Percentiles rank a stretch among this genome's conserved stretches.
phyloP scores from a whole-genome alignment of 2,329 filamentous ascomycete species.

The Apiospora rasikravindrae region DNA sequence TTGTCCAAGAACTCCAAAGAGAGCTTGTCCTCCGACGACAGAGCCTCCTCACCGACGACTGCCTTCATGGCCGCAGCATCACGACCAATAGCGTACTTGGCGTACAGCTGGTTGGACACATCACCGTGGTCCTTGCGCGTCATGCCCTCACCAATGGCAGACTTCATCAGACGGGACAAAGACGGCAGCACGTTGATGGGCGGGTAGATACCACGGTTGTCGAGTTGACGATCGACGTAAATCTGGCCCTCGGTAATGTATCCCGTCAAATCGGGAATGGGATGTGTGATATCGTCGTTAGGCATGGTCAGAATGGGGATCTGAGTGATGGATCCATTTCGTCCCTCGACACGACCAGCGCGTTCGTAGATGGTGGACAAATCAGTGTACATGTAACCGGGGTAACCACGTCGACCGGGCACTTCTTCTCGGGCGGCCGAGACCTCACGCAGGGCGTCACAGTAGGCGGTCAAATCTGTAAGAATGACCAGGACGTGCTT shows the following conservation, averaged over 20 bases:
- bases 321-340: constrained; percentile 98
- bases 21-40: constrained; percentile 95
- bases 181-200: constrained; percentile 99
- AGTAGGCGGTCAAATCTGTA: constrained; percentile 97
- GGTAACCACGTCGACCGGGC: constrained; percentile 97
- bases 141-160: constrained; percentile 96
- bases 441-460: constrained; percentile 97
- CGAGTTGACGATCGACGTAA: constrained; percentile 89
- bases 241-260: constrained; percentile 99
- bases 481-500: constrained; percentile 99
- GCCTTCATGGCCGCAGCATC: constrained; percentile 99
- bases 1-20: constrained; percentile 98
- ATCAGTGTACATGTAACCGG: constrained; percentile 99
- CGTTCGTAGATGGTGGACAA: constrained; percentile 99
- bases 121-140: constrained; percentile 97
- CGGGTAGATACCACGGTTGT: constrained; percentile 98
- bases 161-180: constrained; percentile 99
- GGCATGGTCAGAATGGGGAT: constrained; percentile 99
- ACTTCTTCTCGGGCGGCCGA: constrained; percentile 98
- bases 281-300: constrained; percentile 99
- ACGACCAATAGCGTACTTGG: constrained; percentile 98
- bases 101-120: constrained; percentile 98
- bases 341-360: constrained; percentile 94
- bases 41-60: constrained; percentile 95
- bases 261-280: constrained; percentile 96